Evolutionary conservation across 108 stramenopile genomes (phyloP), one percentile per base, ranked within the genome.

Genomic region (Licmophora abbreviata): DNA sequence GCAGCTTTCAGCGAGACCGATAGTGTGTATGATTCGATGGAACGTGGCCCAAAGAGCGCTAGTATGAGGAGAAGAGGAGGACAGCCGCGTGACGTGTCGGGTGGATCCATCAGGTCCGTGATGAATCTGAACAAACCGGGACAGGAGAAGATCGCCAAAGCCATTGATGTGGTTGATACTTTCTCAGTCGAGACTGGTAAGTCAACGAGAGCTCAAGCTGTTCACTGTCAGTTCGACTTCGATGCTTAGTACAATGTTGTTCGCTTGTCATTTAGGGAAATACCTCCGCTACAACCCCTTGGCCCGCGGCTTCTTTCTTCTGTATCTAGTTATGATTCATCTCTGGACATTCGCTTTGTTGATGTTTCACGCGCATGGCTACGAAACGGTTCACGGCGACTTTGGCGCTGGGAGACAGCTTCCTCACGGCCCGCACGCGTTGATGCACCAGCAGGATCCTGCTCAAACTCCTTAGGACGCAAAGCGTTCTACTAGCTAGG

Each of bases 361-460:
- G 21, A 76, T 91, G 29, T 82, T 86, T 42, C 88, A 91, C 59
- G 82, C 85, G 18, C 88, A 91, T 57, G 63, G 67, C 21, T 84
- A 77, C 59, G 83, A 84, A n/a, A 57, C 63, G 5, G 48, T 44
- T 5, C 63, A 64, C 27, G 45, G 47, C 7, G 68, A 66, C 22
- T 63, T 48, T 47, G 58, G 50, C 6, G 36, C 58, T 25, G 50
- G 46, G 14, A 22, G 44, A 35, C 42, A 33, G 17, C 35, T 51
- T 5, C 44, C 48, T 9, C 66, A 73, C 41, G 67, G 70, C n/a
- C 73, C 73, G 8, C 63, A 71, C 18, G 73, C 70, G 37, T 24
- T 74, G 17, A 45, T 79, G 36, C 57, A 57, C 26, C 38, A 71
- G 17, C 49, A 63, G 10, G 38, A 5, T 35, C 32, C 33, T 40